Percentiles rank a stretch among this genome's conserved stretches.
Conservation (phyloP, 305 asterid genomes). For the Solanum chacoense region DNA sequence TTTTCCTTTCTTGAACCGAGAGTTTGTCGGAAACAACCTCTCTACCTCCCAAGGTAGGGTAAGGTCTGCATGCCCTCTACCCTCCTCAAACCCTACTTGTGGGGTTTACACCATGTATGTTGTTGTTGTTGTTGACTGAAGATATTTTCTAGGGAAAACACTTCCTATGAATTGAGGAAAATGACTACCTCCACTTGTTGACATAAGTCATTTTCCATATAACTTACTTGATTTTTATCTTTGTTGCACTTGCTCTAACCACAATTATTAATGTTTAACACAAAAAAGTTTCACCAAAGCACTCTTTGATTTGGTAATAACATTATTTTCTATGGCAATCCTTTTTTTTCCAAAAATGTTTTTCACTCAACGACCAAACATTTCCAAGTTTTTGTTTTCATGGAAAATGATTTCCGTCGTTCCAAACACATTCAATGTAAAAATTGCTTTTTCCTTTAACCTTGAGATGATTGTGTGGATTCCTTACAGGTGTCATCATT, state of each 20-base stretch:
- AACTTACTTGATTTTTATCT: background rate
- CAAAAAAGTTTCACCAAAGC: background rate
- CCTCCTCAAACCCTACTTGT: background rate
- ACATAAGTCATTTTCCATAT: background rate
- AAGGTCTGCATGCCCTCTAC: background rate
- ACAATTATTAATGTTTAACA: background rate
- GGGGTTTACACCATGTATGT: background rate
- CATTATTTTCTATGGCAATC: background rate
- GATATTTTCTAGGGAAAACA: background rate
- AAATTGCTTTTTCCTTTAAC: background rate
- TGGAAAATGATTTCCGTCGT: background rate
- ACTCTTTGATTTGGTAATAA: background rate
- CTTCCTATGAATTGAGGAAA: background rate
- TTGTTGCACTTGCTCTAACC: background rate
- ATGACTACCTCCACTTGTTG: background rate
- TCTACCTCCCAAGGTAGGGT: background rate
- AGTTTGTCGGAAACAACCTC: background rate
- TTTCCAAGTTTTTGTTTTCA: background rate
- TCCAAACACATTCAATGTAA: background rate
- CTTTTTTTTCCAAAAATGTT: background rate
- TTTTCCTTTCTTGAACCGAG: background rate
- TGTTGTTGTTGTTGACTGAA: background rate
- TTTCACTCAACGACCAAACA: background rate
- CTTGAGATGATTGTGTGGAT: background rate
- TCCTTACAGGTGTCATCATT: slow-evolving; percentile 67